A percentile compares a stretch with the other conserved stretches of the same genome.
phyloP scores from a whole-genome alignment of 495 filamentous ascomycete genomes.

The Achaetomiella virescens region DNA sequence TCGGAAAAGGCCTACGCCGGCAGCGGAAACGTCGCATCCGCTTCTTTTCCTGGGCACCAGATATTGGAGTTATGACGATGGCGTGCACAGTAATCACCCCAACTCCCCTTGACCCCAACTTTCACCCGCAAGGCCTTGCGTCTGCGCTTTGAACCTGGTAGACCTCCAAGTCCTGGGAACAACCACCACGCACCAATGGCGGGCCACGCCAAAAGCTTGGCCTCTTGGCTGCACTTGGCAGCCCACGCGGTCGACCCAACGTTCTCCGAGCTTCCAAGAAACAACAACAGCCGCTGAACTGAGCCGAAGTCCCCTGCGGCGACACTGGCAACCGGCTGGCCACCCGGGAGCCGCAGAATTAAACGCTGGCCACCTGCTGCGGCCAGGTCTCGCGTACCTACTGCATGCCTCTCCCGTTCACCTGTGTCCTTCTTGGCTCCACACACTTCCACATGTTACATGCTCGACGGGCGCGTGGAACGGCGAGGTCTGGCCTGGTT shows the following conservation, averaged over 20 bases:
- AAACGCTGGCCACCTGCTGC: conserved; percentile 23
- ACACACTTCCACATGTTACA: background rate
- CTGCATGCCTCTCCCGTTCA: background rate
- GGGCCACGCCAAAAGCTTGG: conserved; percentile 3
- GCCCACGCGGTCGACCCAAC: background rate
- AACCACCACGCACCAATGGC: background rate
- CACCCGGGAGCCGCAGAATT: conserved; percentile 2
- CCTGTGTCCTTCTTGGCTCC: background rate
- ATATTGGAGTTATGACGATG: too few relatives aligned
- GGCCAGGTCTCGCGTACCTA: conserved; percentile 7
- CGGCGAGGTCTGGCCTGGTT: background rate
- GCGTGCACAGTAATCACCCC: too few relatives aligned
- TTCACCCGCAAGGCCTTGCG: too few relatives aligned
- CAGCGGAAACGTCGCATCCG: conserved; percentile 5
- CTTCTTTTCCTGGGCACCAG: conserved; percentile 1
- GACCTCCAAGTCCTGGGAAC: background rate
- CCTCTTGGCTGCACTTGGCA: background rate
- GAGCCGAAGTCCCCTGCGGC: conserved; percentile 5
- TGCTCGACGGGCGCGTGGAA: conserved; percentile 5
- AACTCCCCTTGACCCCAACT: too few relatives aligned
- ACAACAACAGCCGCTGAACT: background rate
- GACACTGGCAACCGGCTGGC: conserved; percentile 1
- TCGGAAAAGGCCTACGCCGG: background rate
- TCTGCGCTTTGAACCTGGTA: too few relatives aligned
- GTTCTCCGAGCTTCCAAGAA: background rate